Percentiles rank a stretch among this genome's conserved stretches.
phyloP scores from a whole-genome alignment of 2,329 filamentous ascomycete species.

The Epichloe sp. region DNA sequence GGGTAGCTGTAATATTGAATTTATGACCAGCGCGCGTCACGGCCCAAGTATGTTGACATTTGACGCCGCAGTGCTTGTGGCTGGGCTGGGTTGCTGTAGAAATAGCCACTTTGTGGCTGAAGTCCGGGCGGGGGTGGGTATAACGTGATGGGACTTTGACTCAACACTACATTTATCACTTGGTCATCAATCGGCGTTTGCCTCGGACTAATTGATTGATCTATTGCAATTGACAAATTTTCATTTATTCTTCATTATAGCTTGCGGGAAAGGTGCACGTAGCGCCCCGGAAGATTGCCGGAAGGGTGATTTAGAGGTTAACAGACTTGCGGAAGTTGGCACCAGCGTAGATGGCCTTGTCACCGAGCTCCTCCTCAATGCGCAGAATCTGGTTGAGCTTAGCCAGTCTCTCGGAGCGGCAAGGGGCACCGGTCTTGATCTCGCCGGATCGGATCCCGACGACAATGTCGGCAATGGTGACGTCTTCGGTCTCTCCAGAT shows the following conservation, averaged over 20 bases:
- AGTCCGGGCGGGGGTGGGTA: background rate
- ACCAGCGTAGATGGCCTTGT: conserved; percentile 83
- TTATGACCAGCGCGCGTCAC: background rate
- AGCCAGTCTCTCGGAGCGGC: conserved; percentile 92
- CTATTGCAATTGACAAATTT: background rate
- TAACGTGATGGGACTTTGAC: background rate
- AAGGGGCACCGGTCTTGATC: conserved; percentile 98
- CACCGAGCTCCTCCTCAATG: conserved; percentile 97
- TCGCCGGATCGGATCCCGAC: conserved; percentile 93
- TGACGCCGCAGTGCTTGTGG: background rate
- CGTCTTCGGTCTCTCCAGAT: conserved; percentile 98
- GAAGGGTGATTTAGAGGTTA: conserved; percentile 54
- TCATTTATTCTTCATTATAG: conserved; percentile 1
- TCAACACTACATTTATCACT: background rate
- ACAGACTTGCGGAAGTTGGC: conserved; percentile 83
- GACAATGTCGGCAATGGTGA: conserved; percentile 96
- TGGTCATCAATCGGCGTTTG: background rate
- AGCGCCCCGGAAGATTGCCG: background rate
- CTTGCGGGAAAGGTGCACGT: background rate
- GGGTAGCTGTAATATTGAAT: background rate
- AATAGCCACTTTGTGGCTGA: conserved; percentile 5
- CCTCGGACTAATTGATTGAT: background rate
- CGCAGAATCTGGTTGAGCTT: conserved; percentile 99
- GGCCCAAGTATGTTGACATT: conserved; percentile 9
- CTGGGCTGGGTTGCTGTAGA: conserved; percentile 6